Evolutionary conservation across 495 filamentous ascomycete genomes (phyloP).

Genomic region (Neurospora discreta): DNA sequence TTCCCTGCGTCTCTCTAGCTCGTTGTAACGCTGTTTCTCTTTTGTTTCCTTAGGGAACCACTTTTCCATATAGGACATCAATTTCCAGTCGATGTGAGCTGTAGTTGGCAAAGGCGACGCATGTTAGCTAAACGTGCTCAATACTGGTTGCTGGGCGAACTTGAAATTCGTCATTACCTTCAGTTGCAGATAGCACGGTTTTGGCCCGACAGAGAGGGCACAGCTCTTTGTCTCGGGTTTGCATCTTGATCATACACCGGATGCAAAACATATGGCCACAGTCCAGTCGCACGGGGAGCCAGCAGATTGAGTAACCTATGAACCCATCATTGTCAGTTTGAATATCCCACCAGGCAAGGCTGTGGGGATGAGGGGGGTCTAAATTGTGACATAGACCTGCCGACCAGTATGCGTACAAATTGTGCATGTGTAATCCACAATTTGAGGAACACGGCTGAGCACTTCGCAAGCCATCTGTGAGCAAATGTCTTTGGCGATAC

Average conservation of each 20-base stretch:
- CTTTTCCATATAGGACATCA: constrained; percentile 24
- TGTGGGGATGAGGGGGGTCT: background rate
- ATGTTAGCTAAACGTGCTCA: background rate
- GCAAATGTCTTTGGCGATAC: constrained; percentile 55
- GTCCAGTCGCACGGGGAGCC: constrained; percentile 52
- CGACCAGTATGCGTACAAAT: constrained; percentile 38
- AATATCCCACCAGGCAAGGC: background rate
- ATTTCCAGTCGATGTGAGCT: constrained; percentile 49
- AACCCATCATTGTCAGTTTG: background rate
- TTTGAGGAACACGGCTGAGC: constrained; percentile 53
- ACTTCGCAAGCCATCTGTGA: constrained; percentile 53
- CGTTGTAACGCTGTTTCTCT: constrained; percentile 49
- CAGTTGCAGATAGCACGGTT: constrained; percentile 48
- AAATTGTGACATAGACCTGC: background rate
- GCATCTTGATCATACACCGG: constrained; percentile 59
- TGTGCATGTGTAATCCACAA: constrained; percentile 65
- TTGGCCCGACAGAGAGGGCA: constrained; percentile 60
- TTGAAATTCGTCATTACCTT: constrained; percentile 23
- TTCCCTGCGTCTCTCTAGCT: constrained; percentile 41
- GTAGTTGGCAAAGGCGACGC: background rate
- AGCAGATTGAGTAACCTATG: constrained; percentile 42
- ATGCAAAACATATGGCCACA: constrained; percentile 65
- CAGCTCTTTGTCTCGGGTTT: constrained; percentile 41
- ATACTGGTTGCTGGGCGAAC: background rate
- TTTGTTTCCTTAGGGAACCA: constrained; percentile 65